These are phyloP conservation scores for Quercus tomentella DNA, from an alignment of 331 rosid species.

Conservation along the genomic window DNA sequence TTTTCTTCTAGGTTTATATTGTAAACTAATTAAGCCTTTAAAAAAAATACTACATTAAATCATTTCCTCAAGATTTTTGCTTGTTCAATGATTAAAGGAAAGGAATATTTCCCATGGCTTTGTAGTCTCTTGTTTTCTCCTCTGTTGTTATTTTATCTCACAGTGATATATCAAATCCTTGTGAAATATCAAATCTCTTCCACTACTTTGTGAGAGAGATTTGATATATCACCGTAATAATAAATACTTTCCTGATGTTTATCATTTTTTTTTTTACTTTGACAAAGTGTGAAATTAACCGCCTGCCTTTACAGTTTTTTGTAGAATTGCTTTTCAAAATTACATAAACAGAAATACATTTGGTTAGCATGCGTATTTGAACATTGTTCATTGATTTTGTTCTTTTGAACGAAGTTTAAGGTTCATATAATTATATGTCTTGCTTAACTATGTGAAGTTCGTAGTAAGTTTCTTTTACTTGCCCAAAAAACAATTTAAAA, in stretches of 20 bases:
- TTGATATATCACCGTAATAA: too few relatives aligned
- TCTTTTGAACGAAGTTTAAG: neutral
- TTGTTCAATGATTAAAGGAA: neutral
- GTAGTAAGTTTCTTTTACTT: neutral
- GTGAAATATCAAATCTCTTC: too few relatives aligned
- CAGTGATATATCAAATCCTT: too few relatives aligned
- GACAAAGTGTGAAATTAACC: neutral
- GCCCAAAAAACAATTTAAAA: too few relatives aligned
- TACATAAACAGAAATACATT: neutral
- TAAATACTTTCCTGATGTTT: neutral
- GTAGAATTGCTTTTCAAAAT: neutral
- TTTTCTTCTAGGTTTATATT: neutral
- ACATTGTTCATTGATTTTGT: neutral
- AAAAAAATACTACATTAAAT: neutral
- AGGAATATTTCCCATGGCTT: neutral
- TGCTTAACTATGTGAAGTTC: neutral
- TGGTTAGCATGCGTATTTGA: neutral
- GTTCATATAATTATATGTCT: neutral
- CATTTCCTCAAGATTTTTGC: neutral
- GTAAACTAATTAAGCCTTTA: neutral
- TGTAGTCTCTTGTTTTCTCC: neutral
- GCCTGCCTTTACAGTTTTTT: neutral
- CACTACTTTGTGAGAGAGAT: too few relatives aligned
- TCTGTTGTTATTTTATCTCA: too few relatives aligned
- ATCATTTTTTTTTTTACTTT: neutral